Evolutionary conservation across 805 yeast genomes (phyloP), one percentile per base, ranked within the genome.

Genomic region (Wickerhamomyces silvicola): DNA sequence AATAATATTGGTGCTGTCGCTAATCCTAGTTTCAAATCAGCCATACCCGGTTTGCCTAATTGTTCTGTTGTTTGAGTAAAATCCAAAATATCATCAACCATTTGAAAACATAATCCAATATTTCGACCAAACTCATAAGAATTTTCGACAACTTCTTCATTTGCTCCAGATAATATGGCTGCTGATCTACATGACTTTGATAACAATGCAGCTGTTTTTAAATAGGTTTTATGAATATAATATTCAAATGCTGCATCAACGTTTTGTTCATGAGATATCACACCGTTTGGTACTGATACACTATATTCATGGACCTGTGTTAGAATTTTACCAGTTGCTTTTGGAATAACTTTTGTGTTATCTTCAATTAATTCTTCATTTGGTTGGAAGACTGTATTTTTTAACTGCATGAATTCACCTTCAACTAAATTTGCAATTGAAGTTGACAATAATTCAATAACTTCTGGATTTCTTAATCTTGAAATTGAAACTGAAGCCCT

Each of bases 391-490:
- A 88, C 92, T 1, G 96, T 86, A 60, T 92, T 92, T 48, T 90
- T 88, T 65, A 92, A 72, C 62, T 92, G 98, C 97, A 92, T 92
- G 56, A 92, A 90, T 62, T 92, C 98, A 31, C 98, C 98, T 62
- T 92, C 98, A 1, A 92, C 97, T 38, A 92, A 68, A 55, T 92
- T 92, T 10, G 97, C 98, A 54, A 92, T 92, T 20, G 96, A 82
- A 10, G 96, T 90, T 4, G 97, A 87, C 64, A 92, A 75, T 39
- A 92, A 68, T 62, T 92, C 98, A 37, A 87, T 88, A 28, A 92
- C 98, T 63, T 92, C 97, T n/a, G 96, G 90, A 56, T 92, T 90
- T 52, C 97, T 70, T 31, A 92, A 63, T 39, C 98, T 67, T 10
- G 97, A 94, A 43, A 92, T 79, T 3, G 96, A 88, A 8, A 92